phyloP scores from a whole-genome alignment of 768 basidiomycete genomes.

The Kwoniella sp. region DNA sequence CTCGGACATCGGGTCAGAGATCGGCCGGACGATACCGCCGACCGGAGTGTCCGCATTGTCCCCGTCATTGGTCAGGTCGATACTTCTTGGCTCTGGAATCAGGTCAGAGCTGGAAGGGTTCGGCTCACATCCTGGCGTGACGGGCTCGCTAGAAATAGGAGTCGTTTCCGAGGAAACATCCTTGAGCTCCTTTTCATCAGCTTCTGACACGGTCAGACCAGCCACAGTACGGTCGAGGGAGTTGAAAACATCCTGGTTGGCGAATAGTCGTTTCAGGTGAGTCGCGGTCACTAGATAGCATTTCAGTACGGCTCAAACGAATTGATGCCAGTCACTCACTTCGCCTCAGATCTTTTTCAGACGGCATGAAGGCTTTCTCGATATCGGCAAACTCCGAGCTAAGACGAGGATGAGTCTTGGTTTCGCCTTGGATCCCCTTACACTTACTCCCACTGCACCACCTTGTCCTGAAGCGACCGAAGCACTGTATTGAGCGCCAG shows the following conservation, averaged over 20 bases:
- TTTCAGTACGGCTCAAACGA: background rate
- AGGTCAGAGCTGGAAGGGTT: background rate
- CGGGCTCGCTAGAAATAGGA: slow-evolving; percentile 7
- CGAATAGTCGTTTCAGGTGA: slow-evolving; percentile 51
- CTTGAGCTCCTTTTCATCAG: slow-evolving; percentile 43
- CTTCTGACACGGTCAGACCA: slow-evolving; percentile 44
- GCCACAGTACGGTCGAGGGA: slow-evolving; percentile 41
- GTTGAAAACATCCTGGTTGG: slow-evolving; percentile 44
- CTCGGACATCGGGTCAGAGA: slow-evolving; percentile 17
- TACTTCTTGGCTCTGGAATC: too few relatives aligned
- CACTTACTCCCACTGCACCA: slow-evolving; percentile 81
- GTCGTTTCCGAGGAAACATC: slow-evolving; percentile 11
- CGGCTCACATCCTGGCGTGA: slow-evolving; percentile 6
- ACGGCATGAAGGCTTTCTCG: slow-evolving; percentile 52
- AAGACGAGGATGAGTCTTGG: background rate
- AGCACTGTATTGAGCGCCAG: slow-evolving; percentile 81
- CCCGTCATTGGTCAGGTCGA: slow-evolving; percentile 5
- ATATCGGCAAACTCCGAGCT: slow-evolving; percentile 76
- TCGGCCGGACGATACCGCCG: slow-evolving; percentile 11
- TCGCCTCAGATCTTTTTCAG: slow-evolving; percentile 57
- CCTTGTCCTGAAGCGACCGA: slow-evolving; percentile 81
- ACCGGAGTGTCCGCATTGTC: slow-evolving; percentile 23
- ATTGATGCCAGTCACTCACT: slow-evolving; percentile 21
- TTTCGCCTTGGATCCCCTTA: background rate
- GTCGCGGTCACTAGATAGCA: slow-evolving; percentile 42